These are phyloP conservation scores for Coemansia erecta DNA, from an alignment of 192 early-diverging fungal genomes.

Conservation along the genomic window DNA sequence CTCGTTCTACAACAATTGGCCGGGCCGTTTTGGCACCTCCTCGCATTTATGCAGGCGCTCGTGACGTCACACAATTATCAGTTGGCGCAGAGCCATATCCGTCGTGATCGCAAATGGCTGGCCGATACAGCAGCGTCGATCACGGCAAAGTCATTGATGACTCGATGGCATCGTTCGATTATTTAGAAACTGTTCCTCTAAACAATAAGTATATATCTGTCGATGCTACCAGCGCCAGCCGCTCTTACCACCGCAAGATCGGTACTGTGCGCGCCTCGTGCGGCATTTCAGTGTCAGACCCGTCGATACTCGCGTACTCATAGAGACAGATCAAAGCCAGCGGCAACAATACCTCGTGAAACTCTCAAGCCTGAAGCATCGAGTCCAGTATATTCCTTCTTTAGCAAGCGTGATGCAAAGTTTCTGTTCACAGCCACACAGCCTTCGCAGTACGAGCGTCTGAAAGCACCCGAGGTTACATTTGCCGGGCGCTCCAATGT, in stretches of 20 bases:
- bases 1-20: too few relatives aligned
- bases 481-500: conserved; percentile 55
- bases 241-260: not conserved
- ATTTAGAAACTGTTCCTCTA: not conserved
- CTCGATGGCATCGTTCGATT: not conserved
- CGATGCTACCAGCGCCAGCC: not conserved
- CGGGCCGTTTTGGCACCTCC: too few relatives aligned
- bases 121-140: too few relatives aligned
- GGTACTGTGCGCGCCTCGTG: too few relatives aligned
- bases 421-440: conserved; percentile 39
- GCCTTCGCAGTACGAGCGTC: conserved; percentile 21
- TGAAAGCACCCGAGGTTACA: conserved; percentile 38
- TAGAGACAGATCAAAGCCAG: not conserved
- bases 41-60: too few relatives aligned
- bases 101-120: too few relatives aligned
- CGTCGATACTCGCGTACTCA: not conserved
- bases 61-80: too few relatives aligned
- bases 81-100: too few relatives aligned
- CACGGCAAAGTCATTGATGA: too few relatives aligned
- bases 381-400: conserved; percentile 13
- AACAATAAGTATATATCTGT: not conserved
- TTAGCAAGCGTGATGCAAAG: conserved; percentile 39
- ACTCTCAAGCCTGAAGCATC: not conserved
- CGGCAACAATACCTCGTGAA: too few relatives aligned
- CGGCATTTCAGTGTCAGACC: too few relatives aligned